Percentiles rank a stretch among this genome's conserved stretches.
phyloP scores from a whole-genome alignment of 2,329 filamentous ascomycete species.

The Celoporthe dispersa region DNA sequence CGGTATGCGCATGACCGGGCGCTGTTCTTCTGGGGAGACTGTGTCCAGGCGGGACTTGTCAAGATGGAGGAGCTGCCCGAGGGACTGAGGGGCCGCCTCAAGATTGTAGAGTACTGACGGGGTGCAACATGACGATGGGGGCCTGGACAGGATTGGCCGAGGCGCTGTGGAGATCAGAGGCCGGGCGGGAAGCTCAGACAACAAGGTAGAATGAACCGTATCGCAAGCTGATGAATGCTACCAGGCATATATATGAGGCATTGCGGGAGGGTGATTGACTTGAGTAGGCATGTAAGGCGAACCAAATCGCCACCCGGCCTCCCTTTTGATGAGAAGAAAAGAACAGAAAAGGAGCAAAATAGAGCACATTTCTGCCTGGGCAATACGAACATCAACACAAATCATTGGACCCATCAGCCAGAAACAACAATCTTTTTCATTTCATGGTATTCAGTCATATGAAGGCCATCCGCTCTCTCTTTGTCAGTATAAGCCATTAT shows the following conservation, averaged over 20 bases:
- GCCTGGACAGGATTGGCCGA: not conserved
- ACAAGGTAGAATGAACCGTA: not conserved
- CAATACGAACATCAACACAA: not conserved
- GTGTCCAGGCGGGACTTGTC: slow-evolving; percentile 75
- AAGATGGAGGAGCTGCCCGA: slow-evolving; percentile 76
- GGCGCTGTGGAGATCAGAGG: not conserved
- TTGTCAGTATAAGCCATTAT: not conserved
- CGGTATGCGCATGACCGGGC: slow-evolving; percentile 89
- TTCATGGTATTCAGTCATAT: not conserved
- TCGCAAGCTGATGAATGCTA: not conserved
- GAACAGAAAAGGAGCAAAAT: no score
- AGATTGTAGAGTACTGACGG: slow-evolving; percentile 68
- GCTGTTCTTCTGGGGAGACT: slow-evolving; percentile 94
- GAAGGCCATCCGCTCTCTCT: not conserved
- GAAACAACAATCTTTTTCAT: not conserved
- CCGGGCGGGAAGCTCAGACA: not conserved
- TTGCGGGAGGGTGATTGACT: not conserved
- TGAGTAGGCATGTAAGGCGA: not conserved
- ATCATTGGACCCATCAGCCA: not conserved
- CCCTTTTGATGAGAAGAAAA: not conserved
- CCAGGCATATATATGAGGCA: not conserved
- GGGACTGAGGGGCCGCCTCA: slow-evolving; percentile 66
- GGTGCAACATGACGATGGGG: not conserved
- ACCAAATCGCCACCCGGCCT: not conserved
- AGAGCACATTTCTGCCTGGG: not conserved